These are phyloP conservation scores for Dendrocalamus sinicus DNA, from an alignment of 176 grass and related monocot species.

Conservation along the genomic window DNA sequence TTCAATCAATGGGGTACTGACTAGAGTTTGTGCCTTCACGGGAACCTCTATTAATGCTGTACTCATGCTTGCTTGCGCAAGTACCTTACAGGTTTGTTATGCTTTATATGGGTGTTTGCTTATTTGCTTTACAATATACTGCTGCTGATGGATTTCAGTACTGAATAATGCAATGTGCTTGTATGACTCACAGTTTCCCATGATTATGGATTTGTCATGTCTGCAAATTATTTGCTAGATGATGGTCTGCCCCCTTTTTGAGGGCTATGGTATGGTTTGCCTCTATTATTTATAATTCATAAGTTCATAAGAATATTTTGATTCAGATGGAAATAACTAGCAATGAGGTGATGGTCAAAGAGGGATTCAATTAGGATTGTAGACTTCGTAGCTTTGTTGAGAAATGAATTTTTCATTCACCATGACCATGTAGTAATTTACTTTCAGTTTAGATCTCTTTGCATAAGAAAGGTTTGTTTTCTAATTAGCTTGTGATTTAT, in stretches of 20 bases:
- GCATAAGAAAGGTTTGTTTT: neutral
- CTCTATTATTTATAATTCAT: neutral
- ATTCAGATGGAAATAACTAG: neutral
- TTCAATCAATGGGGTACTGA: neutral
- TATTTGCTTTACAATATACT: conserved; percentile 5
- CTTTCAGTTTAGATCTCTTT: neutral
- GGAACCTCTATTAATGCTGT: neutral
- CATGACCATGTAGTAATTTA: neutral
- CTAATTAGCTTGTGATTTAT: neutral
- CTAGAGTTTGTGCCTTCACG: neutral
- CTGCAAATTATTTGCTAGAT: neutral
- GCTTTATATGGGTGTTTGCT: neutral
- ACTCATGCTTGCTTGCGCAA: neutral
- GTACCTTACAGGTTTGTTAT: neutral
- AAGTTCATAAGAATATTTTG: neutral
- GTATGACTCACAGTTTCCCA: neutral
- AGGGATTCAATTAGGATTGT: neutral
- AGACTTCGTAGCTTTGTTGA: neutral
- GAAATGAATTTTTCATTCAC: neutral
- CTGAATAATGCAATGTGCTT: neutral
- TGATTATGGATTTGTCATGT: neutral
- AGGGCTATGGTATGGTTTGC: neutral
- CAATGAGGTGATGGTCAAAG: neutral
- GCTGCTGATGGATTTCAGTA: neutral
- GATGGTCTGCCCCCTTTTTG: neutral